Evolutionary conservation across 2,329 filamentous ascomycete genomes (phyloP), one percentile per base, ranked within the genome.

Genomic region (Thelonectria rubi): DNA sequence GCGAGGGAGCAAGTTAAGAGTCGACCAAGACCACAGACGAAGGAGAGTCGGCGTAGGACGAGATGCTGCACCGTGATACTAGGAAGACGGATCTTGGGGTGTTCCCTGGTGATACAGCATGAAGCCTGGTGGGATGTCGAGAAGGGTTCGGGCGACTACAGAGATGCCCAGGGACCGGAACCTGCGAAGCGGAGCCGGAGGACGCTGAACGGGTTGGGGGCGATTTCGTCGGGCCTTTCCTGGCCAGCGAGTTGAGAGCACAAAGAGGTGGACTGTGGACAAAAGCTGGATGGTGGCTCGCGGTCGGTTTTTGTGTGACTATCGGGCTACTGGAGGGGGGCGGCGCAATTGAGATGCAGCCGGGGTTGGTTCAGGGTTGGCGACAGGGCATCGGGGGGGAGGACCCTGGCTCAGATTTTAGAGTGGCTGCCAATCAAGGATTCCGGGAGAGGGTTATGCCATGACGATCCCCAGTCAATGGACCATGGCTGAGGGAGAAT

Each of bases 21-120:
- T 63, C 49, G 65, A 54, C 61, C 57, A 61, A 63, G 49, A 61
- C 61, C 62, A 67, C 64, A 69, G 68, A 72, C 74, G 72, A 77
- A 70, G 73, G 73, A 48, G 72, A 78, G 72, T 69, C 71, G 74
- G 65, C 68, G 82, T 84, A 74, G 76, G 79, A 84, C 82, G 79
- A 79, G 80, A 80, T 80, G 79, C 78, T 81, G 80, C 79, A 80
- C 77, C 74, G 81, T 81, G 77, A 80, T 80, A 83, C 81, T 80
- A 72, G 76, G 73, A 78, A 79, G 77, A 76, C 76, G 75, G 77
- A 75, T 78, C 75, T 76, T 78, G 77, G 76, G 74, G 75, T 73
- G 72, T 74, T n/a, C 73, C 73, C 26, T 76, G 69, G 82, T 83
- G 72, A 78, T 79, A 84, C 82, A 73, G 74, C 78, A 81, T 82